phyloP scores from a whole-genome alignment of 768 basidiomycete species.

The Solioccasus polychromus region DNA sequence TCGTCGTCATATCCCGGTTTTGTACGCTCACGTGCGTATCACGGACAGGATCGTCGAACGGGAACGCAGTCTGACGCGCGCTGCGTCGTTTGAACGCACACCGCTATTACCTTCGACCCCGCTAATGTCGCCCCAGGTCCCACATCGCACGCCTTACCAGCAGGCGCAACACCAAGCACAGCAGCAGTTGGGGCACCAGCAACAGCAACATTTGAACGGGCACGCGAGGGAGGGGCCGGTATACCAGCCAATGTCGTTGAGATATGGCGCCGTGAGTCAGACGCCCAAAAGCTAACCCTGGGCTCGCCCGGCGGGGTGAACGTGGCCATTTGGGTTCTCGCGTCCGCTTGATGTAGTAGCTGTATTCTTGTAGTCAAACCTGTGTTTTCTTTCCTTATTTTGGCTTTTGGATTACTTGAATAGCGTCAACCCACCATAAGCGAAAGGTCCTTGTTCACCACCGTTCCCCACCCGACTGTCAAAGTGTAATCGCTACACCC shows the following conservation, averaged over 20 bases:
- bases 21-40: background rate
- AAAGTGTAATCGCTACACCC: too few relatives aligned
- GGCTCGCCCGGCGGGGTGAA: background rate
- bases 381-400: too few relatives aligned
- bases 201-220: background rate
- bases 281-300: conserved; percentile 14
- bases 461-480: too few relatives aligned
- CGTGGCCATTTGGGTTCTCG: background rate
- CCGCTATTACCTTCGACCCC: conserved; percentile 32
- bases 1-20: background rate
- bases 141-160: conserved; percentile 17
- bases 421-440: too few relatives aligned
- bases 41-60: conserved; percentile 52
- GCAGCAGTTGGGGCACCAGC: conserved; percentile 2
- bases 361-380: too few relatives aligned
- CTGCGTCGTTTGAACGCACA: conserved; percentile 30
- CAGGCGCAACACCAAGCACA: conserved; percentile 17
- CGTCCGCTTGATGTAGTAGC: too few relatives aligned
- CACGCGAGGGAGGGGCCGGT: conserved; percentile 4
- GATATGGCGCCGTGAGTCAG: conserved; percentile 14
- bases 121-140: background rate
- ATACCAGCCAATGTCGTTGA: conserved; percentile 9
- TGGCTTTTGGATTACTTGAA: too few relatives aligned
- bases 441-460: too few relatives aligned
- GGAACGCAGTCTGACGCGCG: conserved; percentile 36